phyloP scores from a whole-genome alignment of 106 monocot genomes.

The Platanthera guangdongensis region DNA sequence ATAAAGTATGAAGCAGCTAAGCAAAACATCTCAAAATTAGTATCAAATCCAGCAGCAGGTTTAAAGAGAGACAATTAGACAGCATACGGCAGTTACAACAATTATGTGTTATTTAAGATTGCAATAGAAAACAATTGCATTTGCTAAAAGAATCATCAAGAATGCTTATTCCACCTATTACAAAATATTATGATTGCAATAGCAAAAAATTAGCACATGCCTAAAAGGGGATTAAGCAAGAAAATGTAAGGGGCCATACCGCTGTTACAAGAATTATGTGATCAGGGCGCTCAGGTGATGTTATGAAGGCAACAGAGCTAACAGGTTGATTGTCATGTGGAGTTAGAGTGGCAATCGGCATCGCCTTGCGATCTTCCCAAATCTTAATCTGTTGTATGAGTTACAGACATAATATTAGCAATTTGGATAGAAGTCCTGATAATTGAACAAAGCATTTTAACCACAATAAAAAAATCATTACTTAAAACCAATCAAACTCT shows the following conservation, averaged over 20 bases:
- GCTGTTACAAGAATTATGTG: constrained; percentile 92
- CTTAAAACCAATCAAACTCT: neutral
- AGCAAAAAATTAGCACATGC: neutral
- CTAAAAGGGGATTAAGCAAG: neutral
- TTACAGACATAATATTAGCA: neutral
- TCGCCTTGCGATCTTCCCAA: constrained; percentile 81
- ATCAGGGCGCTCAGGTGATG: constrained; percentile 70
- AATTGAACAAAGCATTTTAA: neutral
- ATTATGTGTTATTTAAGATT: too few species aligned
- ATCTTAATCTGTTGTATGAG: constrained; percentile 70
- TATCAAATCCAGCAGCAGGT: neutral
- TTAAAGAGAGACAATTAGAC: neutral
- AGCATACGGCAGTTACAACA: too few species aligned
- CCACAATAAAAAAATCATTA: neutral
- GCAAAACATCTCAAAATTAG: neutral
- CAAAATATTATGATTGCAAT: neutral
- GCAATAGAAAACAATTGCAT: too few species aligned
- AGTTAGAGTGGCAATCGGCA: constrained; percentile 45
- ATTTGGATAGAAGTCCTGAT: neutral
- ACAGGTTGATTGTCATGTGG: constrained; percentile 94
- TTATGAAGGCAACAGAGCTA: constrained; percentile 79
- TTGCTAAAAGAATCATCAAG: neutral
- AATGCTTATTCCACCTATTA: neutral
- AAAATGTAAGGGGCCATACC: constrained; percentile 32
- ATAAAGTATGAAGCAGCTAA: neutral